These are phyloP conservation scores for Exobasidium cylindrosporum DNA, from an alignment of 1,284 basidiomycete species.

Conservation along the genomic window DNA sequence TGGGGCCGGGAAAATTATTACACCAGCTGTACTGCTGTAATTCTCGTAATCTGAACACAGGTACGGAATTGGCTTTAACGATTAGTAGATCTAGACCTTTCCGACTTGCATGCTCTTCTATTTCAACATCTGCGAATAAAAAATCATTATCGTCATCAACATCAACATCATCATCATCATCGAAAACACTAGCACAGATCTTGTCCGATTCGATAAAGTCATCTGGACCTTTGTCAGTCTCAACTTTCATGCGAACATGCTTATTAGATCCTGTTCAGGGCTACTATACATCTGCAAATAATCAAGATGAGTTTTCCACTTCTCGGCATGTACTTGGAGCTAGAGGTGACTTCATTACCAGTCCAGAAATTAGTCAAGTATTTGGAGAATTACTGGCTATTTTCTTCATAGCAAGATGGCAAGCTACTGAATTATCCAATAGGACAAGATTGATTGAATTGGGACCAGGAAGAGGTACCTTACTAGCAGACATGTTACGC, in stretches of 20 bases:
- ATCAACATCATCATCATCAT: too few relatives aligned
- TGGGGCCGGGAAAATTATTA: too few relatives aligned
- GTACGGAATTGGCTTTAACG: too few relatives aligned
- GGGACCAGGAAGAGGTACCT: constrained; percentile 87
- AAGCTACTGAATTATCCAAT: constrained; percentile 58
- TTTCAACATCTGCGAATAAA: too few relatives aligned
- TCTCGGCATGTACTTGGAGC: constrained; percentile 72
- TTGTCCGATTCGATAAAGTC: constrained; percentile 22
- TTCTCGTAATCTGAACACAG: too few relatives aligned
- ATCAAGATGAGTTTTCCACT: constrained; percentile 5
- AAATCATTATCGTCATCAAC: too few relatives aligned
- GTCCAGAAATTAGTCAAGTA: constrained; percentile 91
- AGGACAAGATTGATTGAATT: constrained; percentile 73
- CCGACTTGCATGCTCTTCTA: too few relatives aligned
- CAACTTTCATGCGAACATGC: constrained; percentile 52
- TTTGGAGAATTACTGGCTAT: constrained; percentile 71
- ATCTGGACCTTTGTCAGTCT: constrained; percentile 48
- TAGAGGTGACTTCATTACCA: constrained; percentile 90
- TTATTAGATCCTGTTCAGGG: constrained; percentile 51
- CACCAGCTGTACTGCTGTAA: too few relatives aligned
- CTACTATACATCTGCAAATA: constrained; percentile 45
- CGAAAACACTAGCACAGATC: constrained; percentile 14
- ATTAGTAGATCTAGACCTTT: too few relatives aligned
- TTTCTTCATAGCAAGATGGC: constrained; percentile 81
- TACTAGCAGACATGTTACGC: constrained; percentile 85